These are phyloP conservation scores for Ceratorhiza oryzae-sativae DNA, from an alignment of 1,284 basidiomycete species.

Conservation along the genomic window DNA sequence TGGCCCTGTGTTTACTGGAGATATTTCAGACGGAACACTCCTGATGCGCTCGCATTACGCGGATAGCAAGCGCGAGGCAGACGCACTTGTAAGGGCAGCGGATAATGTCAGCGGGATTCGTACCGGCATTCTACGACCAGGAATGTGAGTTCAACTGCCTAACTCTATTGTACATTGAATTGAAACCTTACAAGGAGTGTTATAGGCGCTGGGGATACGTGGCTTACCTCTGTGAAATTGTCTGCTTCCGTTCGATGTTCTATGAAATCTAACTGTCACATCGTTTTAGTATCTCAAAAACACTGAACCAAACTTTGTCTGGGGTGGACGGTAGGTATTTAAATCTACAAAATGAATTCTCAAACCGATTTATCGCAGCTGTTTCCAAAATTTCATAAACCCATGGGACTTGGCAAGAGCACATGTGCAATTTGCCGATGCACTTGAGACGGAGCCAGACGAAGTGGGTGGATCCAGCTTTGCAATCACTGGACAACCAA, in stretches of 20 bases:
- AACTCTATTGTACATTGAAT: background rate
- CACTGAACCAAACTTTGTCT: background rate
- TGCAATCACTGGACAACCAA: conserved; percentile 9
- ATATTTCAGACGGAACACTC: background rate
- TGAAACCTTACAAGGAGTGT: background rate
- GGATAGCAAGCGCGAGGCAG: conserved; percentile 19
- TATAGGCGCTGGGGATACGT: conserved; percentile 1
- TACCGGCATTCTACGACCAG: conserved; percentile 22
- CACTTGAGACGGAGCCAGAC: conserved; percentile 1
- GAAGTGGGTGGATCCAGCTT: conserved; percentile 1
- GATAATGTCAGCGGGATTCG: conserved; percentile 16
- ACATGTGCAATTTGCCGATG: conserved; percentile 12
- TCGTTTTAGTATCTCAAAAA: background rate
- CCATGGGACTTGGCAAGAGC: conserved; percentile 6
- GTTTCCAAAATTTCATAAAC: background rate
- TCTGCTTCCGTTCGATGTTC: too few species aligned
- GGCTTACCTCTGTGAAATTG: conserved; percentile 7
- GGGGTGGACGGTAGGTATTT: conserved; percentile 13
- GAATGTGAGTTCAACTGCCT: conserved; percentile 7
- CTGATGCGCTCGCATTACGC: background rate
- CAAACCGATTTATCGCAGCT: too few species aligned
- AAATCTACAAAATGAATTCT: too few species aligned
- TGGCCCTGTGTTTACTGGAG: background rate
- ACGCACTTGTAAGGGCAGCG: conserved; percentile 10
- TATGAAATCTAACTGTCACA: background rate